Conservation (phyloP, 2,329 filamentous ascomycete genomes). For the Dactylonectria macrodidyma region DNA sequence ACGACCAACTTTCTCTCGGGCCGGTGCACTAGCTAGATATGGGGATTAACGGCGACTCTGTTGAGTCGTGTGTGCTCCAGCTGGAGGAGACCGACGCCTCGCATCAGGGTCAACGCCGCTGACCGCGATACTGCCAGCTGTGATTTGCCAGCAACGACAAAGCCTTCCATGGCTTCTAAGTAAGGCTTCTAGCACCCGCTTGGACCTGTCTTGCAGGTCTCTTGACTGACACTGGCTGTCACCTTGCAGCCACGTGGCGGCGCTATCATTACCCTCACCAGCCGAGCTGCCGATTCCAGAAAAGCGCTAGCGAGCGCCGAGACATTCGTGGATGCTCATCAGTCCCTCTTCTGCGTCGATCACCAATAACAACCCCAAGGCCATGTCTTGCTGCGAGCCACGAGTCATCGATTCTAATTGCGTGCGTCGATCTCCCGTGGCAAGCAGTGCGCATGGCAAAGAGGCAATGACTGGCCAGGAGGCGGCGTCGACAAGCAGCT, state of each 20-base stretch:
- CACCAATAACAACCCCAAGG: slow-evolving; percentile 26
- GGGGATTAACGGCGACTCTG: neutral
- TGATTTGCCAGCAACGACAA: slow-evolving; percentile 20
- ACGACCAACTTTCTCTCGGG: neutral
- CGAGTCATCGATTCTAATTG: slow-evolving; percentile 44
- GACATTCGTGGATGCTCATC: slow-evolving; percentile 29
- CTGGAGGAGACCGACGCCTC: neutral
- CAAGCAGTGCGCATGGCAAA: slow-evolving; percentile 20
- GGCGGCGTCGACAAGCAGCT: neutral
- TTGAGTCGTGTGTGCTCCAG: neutral
- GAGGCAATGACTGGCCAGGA: slow-evolving; percentile 19
- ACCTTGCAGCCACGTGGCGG: slow-evolving; percentile 47
- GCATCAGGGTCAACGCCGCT: neutral
- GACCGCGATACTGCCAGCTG: neutral
- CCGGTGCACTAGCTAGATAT: neutral
- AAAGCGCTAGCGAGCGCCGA: slow-evolving; percentile 27
- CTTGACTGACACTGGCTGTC: slow-evolving; percentile 32
- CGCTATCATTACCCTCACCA: slow-evolving; percentile 29
- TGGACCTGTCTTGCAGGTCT: slow-evolving; percentile 21
- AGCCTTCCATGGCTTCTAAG: slow-evolving; percentile 1
- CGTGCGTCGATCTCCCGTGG: slow-evolving; percentile 47
- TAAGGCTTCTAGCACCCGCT: slow-evolving; percentile 13
- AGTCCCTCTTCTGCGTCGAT: slow-evolving; percentile 24
- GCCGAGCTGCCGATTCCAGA: slow-evolving; percentile 30
- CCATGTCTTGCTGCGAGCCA: slow-evolving; percentile 27